phyloP scores from a whole-genome alignment of 768 basidiomycete species.

The Astraeus odoratus region DNA sequence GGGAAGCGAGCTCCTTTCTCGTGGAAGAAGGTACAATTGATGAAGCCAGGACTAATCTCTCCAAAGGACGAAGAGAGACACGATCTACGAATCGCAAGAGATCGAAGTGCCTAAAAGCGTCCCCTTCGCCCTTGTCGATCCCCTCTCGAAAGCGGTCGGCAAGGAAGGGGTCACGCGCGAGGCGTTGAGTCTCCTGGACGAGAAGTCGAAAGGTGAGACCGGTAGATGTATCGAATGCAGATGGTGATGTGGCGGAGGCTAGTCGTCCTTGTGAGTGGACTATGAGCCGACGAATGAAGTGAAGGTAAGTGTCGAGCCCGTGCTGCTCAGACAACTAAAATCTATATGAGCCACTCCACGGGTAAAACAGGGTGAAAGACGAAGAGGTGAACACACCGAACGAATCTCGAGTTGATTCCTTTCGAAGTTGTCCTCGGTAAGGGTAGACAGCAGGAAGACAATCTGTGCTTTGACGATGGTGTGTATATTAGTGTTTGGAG shows the following conservation, averaged over 20 bases:
- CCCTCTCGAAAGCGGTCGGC: constrained; percentile 89
- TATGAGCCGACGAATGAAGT: constrained; percentile 95
- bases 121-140: constrained; percentile 82
- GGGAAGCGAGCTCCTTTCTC: constrained; percentile 48
- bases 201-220: constrained; percentile 79
- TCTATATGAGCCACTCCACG: constrained; percentile 12
- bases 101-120: constrained; percentile 78
- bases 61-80: constrained; percentile 71
- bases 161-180: constrained; percentile 84
- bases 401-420: constrained; percentile 92
- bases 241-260: constrained; percentile 47
- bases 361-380: constrained; percentile 6
- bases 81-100: constrained; percentile 78
- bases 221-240: constrained; percentile 67
- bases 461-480: constrained; percentile 97
- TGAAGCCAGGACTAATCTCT: constrained; percentile 70
- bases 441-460: constrained; percentile 91
- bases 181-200: constrained; percentile 81
- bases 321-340: constrained; percentile 90
- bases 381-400: constrained; percentile 54
- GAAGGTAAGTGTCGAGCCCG: constrained; percentile 93
- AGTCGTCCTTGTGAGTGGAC: constrained; percentile 77
- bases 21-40: constrained; percentile 62
- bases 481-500: constrained; percentile 79
- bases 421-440: constrained; percentile 96